phyloP scores from a whole-genome alignment of 176 grass and related monocot species.

The Neostapfia colusana region DNA sequence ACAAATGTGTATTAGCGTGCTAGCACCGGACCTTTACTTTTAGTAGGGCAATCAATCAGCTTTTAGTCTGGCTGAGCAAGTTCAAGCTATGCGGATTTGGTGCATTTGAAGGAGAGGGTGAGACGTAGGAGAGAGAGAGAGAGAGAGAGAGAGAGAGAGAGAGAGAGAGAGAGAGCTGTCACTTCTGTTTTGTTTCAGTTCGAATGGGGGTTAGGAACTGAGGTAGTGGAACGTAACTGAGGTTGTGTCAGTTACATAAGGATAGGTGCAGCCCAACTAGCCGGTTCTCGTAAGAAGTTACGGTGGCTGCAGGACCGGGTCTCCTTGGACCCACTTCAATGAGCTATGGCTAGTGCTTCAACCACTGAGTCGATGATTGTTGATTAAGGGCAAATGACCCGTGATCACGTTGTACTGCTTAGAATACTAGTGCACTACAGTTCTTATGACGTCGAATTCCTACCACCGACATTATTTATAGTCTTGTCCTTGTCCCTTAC shows the following conservation, averaged over 20 bases:
- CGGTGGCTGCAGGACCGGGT: not conserved
- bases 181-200: too few relatives aligned
- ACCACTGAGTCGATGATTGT: conserved; percentile 16
- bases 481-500: not conserved
- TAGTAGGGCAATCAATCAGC: not conserved
- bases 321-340: conserved; percentile 28
- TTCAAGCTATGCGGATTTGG: not conserved
- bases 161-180: too few relatives aligned
- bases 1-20: too few relatives aligned
- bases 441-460: not conserved
- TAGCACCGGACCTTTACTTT: too few relatives aligned
- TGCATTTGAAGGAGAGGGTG: too few relatives aligned
- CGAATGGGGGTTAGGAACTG: too few relatives aligned
- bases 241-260: too few relatives aligned
- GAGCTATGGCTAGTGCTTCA: conserved; percentile 16
- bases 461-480: not conserved
- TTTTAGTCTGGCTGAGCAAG: not conserved
- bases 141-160: too few relatives aligned
- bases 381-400: conserved; percentile 23
- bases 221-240: too few relatives aligned
- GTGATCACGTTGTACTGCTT: not conserved
- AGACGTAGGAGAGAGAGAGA: too few relatives aligned
- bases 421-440: not conserved
- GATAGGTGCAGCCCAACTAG: conserved; percentile 38
- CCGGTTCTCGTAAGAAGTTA: conserved; percentile 4